Conservation (phyloP, 2,329 filamentous ascomycete species). For the Fusarium hostae region DNA sequence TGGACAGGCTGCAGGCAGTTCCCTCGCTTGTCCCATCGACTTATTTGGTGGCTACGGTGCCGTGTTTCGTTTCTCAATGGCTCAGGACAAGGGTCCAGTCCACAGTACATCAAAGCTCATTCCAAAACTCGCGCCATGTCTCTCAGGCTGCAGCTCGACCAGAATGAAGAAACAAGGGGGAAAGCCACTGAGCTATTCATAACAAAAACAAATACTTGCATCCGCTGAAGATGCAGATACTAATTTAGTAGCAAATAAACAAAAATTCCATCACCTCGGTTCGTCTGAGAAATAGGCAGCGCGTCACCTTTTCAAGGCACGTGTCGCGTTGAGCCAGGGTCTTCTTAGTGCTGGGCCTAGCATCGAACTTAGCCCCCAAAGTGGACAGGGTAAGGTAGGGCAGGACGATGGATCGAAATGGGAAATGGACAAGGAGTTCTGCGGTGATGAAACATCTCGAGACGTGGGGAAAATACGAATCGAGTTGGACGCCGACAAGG, state of each 20-base stretch:
- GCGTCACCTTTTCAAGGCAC: slow-evolving; percentile 36
- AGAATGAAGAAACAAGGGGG: slow-evolving; percentile 5
- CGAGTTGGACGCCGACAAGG: slow-evolving; percentile 34
- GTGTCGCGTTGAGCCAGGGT: slow-evolving; percentile 32
- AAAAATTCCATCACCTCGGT: background rate
- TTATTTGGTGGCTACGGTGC: slow-evolving; percentile 28
- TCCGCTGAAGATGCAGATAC: slow-evolving; percentile 6
- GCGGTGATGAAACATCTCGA: slow-evolving; percentile 42
- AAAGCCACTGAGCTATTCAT: slow-evolving; percentile 8
- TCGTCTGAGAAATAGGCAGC: slow-evolving; percentile 24
- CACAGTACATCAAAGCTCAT: slow-evolving; percentile 20
- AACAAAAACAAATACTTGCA: background rate
- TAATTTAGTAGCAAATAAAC: background rate
- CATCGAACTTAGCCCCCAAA: slow-evolving; percentile 8
- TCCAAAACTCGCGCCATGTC: slow-evolving; percentile 28
- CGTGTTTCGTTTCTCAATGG: slow-evolving; percentile 37
- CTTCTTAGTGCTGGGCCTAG: slow-evolving; percentile 12
- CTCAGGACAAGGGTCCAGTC: slow-evolving; percentile 26
- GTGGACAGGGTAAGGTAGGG: slow-evolving; percentile 9
- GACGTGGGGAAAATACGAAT: slow-evolving; percentile 47
- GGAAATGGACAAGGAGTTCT: slow-evolving; percentile 35
- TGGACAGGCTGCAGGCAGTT: slow-evolving; percentile 18
- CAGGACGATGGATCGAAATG: slow-evolving; percentile 20
- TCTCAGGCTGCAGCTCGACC: slow-evolving; percentile 5
- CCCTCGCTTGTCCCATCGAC: slow-evolving; percentile 27